Evolutionary conservation across 257 asterid species (phyloP), one percentile per base, ranked within the genome.

Genomic region (Orobanche coerulescens): DNA sequence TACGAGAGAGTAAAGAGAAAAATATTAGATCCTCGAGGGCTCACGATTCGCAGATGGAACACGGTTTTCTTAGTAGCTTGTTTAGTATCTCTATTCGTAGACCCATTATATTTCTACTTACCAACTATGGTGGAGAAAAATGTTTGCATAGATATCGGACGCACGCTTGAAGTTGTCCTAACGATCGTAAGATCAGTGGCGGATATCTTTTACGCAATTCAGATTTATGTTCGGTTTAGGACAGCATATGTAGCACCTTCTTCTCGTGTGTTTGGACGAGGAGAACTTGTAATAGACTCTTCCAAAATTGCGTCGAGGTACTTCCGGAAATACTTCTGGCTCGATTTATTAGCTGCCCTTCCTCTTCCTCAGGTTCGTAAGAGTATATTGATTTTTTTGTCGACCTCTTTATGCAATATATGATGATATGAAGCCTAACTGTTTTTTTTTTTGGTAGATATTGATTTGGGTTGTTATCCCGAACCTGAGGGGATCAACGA

Each of bases 181-280:
- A 86, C 94, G 9, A 68, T 84, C 62, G 51, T 83, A 64, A 75
- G 98, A 79, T 75, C 98, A 47, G 40, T 84, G 68, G 89, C 83
- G 16, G 98, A 92, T 71, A 12, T 84, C 33, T 89, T 88, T 48
- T 92, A 92, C 82, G 66, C 70, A 36, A 59, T 86, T 61, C 95
- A 88, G 68, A 92, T 92, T 58, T 86, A 76, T 62, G 72, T 84
- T 13, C 85, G 82, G 37, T 92, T 86, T 58, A 84, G 75, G 30
- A 84, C 95, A 6, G 96, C 98, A 15, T 88, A 84, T 25, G 93
- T 92, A 5, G 98, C 97, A 30, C 98, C 98, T 65, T 92, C 98
- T 67, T 92, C 98, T 69, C 98, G 95, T 1, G 94, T 92, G 19
- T 88, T 92, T 76, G 98, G 98, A 67, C 75, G 97, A 76, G 98